These are phyloP conservation scores for Chrysosporium queenslandicum DNA, from an alignment of 2,329 filamentous ascomycete species.

Conservation along the genomic window DNA sequence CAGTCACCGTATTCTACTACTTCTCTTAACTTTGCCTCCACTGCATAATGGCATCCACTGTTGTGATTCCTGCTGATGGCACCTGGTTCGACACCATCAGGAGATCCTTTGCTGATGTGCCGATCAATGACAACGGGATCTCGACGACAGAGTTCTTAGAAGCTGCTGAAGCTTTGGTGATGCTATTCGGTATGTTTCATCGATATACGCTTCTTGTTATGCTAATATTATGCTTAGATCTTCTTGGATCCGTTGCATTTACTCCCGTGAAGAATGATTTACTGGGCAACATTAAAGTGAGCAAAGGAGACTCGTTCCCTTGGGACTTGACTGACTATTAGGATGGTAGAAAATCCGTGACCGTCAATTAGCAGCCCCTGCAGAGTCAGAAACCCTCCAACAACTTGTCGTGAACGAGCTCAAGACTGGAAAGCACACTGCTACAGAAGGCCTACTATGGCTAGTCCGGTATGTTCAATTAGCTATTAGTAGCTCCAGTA, in stretches of 20 bases:
- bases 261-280: slow-evolving; percentile 86
- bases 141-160: slow-evolving; percentile 81
- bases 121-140: slow-evolving; percentile 69
- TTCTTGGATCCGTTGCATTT: slow-evolving; percentile 63
- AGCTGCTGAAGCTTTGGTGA: slow-evolving; percentile 74
- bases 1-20: background rate
- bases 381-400: slow-evolving; percentile 74
- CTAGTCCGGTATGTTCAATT: slow-evolving; percentile 64
- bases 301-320: background rate
- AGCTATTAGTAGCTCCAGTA: no score
- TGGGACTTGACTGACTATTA: background rate
- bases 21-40: background rate
- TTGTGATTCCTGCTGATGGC: slow-evolving; percentile 50
- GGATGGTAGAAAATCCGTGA: slow-evolving; percentile 69
- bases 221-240: slow-evolving; percentile 36
- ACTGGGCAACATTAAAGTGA: slow-evolving; percentile 78
- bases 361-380: slow-evolving; percentile 65
- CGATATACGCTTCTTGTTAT: background rate
- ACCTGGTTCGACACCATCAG: slow-evolving; percentile 83
- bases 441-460: slow-evolving; percentile 86
- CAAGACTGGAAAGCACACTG: slow-evolving; percentile 77
- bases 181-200: slow-evolving; percentile 62
- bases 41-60: slow-evolving; percentile 41
- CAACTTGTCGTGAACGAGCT: slow-evolving; percentile 77
- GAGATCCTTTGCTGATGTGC: slow-evolving; percentile 73